phyloP scores from a whole-genome alignment of 495 filamentous ascomycete genomes.

The Mytilinidion resinicola region DNA sequence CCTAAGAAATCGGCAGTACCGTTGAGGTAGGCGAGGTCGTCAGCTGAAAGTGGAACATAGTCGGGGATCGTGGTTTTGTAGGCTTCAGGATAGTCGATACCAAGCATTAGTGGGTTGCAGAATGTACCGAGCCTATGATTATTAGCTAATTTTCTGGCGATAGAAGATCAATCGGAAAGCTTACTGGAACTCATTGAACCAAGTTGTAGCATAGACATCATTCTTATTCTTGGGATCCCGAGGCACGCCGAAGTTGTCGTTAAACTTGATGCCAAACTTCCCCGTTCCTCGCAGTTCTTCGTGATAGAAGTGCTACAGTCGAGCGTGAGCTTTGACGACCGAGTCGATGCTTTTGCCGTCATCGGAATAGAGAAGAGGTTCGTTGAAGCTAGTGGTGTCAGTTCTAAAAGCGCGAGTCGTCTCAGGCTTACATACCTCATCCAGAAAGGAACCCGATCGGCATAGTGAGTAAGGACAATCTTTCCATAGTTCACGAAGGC shows the following conservation, averaged over 20 bases:
- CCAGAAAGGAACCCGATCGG: constrained; percentile 43
- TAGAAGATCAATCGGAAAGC: background rate
- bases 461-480: constrained; percentile 39
- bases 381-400: constrained; percentile 35
- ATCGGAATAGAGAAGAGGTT: constrained; percentile 36
- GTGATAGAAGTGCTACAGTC: constrained; percentile 41
- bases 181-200: constrained; percentile 38
- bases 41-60: constrained; percentile 28
- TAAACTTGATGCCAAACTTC: constrained; percentile 39
- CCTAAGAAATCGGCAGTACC: constrained; percentile 43
- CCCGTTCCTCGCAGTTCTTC: constrained; percentile 39
- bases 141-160: background rate
- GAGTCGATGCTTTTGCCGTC: constrained; percentile 35
- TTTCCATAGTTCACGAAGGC: constrained; percentile 40
- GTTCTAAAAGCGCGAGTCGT: background rate
- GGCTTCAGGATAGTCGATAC: constrained; percentile 39
- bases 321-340: constrained; percentile 38
- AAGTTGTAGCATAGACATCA: constrained; percentile 37
- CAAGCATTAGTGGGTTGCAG: constrained; percentile 40
- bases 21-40: constrained; percentile 34
- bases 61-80: constrained; percentile 12
- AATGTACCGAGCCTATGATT: constrained; percentile 32
- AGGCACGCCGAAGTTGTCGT: constrained; percentile 42
- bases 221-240: constrained; percentile 33
- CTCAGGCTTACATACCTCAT: constrained; percentile 18